Percentiles rank a stretch among this genome's conserved stretches.
Evolutionary conservation across 371 early-diverging fungal species (phyloP).

Genomic region (Haplosporangium sp.): DNA sequence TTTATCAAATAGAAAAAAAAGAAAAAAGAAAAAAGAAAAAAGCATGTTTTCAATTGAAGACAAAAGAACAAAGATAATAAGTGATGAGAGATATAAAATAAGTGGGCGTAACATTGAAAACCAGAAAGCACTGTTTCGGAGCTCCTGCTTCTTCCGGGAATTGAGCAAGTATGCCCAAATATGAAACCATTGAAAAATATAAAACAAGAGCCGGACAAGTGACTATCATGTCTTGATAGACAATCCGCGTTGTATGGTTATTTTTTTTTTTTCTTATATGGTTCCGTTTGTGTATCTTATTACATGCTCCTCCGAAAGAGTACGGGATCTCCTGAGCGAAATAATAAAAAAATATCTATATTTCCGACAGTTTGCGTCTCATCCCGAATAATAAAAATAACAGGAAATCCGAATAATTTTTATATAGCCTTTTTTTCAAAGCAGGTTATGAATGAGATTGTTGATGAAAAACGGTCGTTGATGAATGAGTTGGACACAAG

Average conservation of each 20-base stretch:
- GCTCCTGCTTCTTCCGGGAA: constrained; percentile 5
- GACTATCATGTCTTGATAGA: not conserved
- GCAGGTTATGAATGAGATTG: not conserved
- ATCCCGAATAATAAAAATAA: not conserved
- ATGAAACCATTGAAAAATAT: not conserved
- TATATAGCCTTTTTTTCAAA: not conserved
- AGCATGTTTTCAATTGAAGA: not conserved
- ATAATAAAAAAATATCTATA: not conserved
- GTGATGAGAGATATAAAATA: too few relatives aligned
- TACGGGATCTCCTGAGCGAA: not conserved
- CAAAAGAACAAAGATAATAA: too few relatives aligned
- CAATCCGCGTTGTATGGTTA: not conserved
- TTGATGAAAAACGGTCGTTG: not conserved
- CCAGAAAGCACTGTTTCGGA: not conserved
- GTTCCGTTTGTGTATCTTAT: too few relatives aligned
- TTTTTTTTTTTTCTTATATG: too few relatives aligned
- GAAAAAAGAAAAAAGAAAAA: not conserved
- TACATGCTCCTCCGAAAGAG: not conserved
- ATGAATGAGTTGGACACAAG: too few relatives aligned
- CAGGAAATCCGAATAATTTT: not conserved
- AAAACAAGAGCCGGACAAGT: not conserved
- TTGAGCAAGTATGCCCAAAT: not conserved
- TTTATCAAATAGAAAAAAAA: too few relatives aligned
- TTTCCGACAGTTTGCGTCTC: not conserved
- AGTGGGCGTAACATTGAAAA: not conserved